These are phyloP conservation scores for Climacium dendroides DNA, from an alignment of 225 moss, liverwort and hornwort species.

Conservation along the genomic window DNA sequence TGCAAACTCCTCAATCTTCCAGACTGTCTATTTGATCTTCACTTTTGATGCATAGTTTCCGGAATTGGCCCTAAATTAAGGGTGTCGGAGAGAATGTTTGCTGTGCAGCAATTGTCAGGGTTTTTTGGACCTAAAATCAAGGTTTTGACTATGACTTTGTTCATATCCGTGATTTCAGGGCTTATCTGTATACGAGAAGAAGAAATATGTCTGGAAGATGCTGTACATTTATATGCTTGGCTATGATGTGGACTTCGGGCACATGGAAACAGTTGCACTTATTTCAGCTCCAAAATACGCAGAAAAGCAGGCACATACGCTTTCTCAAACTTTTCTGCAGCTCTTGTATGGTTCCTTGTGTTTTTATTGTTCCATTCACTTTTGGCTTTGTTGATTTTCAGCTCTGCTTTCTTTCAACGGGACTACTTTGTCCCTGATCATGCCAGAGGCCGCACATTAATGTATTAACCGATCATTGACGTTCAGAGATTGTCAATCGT, in stretches of 20 bases:
- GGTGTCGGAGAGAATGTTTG: not conserved
- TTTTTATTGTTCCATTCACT: not conserved
- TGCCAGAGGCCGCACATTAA: not conserved
- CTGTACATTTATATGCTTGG: constrained; percentile 99
- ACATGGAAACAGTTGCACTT: constrained; percentile 94
- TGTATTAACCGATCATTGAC: not conserved
- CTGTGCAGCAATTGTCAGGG: not conserved
- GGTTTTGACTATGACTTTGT: not conserved
- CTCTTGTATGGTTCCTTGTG: not conserved
- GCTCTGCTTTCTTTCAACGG: not conserved
- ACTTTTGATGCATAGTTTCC: not conserved
- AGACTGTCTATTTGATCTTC: not conserved
- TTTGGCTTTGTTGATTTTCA: not conserved
- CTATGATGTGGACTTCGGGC: constrained; percentile 97
- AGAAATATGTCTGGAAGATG: constrained; percentile 99
- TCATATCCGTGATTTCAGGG: constrained; percentile 49
- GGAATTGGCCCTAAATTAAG: not conserved
- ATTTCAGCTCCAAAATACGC: constrained; percentile 98
- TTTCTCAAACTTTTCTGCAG: not conserved
- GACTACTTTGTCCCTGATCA: not conserved
- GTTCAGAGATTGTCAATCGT: not conserved
- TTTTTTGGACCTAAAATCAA: not conserved
- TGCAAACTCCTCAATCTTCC: not conserved
- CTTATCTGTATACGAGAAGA: constrained; percentile 91
- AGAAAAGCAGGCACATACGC: constrained; percentile 81